phyloP scores from a whole-genome alignment of 176 grass and related monocot genomes.

The Poa annua region DNA sequence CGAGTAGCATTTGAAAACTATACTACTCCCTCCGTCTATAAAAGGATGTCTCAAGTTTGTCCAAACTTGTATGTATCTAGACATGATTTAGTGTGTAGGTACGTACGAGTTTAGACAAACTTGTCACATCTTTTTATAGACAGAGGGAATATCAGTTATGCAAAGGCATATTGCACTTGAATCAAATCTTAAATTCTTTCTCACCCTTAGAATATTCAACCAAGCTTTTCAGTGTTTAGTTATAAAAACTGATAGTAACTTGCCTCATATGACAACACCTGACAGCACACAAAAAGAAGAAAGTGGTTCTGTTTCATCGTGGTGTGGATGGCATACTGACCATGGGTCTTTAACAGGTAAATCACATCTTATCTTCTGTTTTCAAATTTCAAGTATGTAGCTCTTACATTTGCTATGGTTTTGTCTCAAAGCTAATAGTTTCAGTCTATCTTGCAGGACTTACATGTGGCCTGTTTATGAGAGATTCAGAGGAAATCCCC shows the following conservation, averaged over 20 bases:
- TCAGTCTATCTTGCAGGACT: slow-evolving; percentile 60
- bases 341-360: slow-evolving; percentile 92
- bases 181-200: neutral
- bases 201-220: neutral
- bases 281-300: slow-evolving; percentile 55
- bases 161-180: slow-evolving; percentile 26
- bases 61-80: too few relatives aligned
- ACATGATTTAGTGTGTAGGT: too few relatives aligned
- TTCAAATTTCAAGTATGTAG: neutral
- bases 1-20: neutral
- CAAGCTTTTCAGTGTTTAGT: neutral
- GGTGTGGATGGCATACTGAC: slow-evolving; percentile 98
- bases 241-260: neutral
- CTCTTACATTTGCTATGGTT: neutral
- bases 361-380: neutral
- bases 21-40: too few relatives aligned
- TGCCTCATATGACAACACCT: slow-evolving; percentile 12
- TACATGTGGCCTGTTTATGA: slow-evolving; percentile 88
- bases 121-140: too few relatives aligned
- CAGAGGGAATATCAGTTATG: neutral
- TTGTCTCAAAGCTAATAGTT: slow-evolving; percentile 15
- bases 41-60: too few relatives aligned
- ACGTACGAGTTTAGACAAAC: too few relatives aligned
- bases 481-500: slow-evolving; percentile 64
- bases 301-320: slow-evolving; percentile 70